phyloP scores from a whole-genome alignment of 371 early-diverging fungal genomes.

The Gilbertella persicaria region DNA sequence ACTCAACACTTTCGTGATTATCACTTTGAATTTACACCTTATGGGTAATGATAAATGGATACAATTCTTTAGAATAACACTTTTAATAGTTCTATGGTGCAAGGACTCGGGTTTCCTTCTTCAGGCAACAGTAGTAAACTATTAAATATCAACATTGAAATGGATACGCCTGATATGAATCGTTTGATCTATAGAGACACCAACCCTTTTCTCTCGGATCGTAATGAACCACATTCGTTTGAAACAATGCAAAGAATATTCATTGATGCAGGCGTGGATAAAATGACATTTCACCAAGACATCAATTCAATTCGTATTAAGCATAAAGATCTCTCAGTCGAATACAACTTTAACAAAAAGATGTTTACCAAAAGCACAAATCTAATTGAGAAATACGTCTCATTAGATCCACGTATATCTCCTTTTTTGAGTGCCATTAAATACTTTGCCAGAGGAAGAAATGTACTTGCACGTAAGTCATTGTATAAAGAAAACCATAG shows the following conservation, averaged over 20 bases:
- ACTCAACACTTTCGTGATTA: background rate
- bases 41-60: slow-evolving; percentile 8
- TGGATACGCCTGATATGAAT: slow-evolving; percentile 10
- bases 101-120: background rate
- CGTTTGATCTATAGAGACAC: background rate
- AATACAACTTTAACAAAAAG: slow-evolving; percentile 15
- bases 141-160: slow-evolving; percentile 7
- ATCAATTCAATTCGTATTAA: background rate
- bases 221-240: background rate
- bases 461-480: slow-evolving; percentile 5
- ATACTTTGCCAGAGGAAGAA: slow-evolving; percentile 8
- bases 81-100: background rate
- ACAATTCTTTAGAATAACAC: no score
- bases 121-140: background rate
- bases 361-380: background rate
- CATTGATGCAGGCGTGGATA: background rate
- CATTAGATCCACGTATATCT: slow-evolving; percentile 5
- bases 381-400: slow-evolving; percentile 7
- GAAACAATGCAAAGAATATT: background rate
- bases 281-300: background rate
- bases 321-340: background rate
- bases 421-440: background rate
- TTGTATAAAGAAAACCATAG: background rate
- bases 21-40: slow-evolving; percentile 16
- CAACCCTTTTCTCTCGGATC: background rate